These are phyloP conservation scores for Sarocladium brachiariae DNA, from an alignment of 2,329 filamentous ascomycete genomes.

Conservation along the genomic window DNA sequence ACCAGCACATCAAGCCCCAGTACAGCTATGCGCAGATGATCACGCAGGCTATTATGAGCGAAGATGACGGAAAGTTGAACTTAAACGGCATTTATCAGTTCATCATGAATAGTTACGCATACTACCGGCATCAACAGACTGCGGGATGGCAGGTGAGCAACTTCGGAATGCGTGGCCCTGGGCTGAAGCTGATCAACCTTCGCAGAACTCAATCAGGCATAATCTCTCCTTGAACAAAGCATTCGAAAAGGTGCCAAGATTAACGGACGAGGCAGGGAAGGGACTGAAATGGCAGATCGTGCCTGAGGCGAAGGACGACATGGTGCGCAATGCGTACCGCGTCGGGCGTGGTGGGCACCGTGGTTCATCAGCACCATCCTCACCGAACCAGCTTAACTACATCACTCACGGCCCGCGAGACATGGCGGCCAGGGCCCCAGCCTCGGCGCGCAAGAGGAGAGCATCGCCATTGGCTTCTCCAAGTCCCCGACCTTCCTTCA, in stretches of 20 bases:
- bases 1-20: slow-evolving; percentile 87
- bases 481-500: slow-evolving; percentile 40
- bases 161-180: background rate
- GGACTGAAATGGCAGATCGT: slow-evolving; percentile 99
- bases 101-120: slow-evolving; percentile 87
- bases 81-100: slow-evolving; percentile 89
- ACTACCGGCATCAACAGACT: slow-evolving; percentile 72
- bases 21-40: slow-evolving; percentile 97
- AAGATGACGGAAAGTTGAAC: slow-evolving; percentile 80
- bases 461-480: slow-evolving; percentile 50
- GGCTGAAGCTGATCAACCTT: background rate
- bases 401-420: slow-evolving; percentile 53
- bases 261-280: slow-evolving; percentile 93
- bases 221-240: slow-evolving; percentile 92
- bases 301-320: slow-evolving; percentile 76
- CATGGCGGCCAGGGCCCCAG: slow-evolving; percentile 43
- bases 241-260: slow-evolving; percentile 87
- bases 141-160: slow-evolving; percentile 84
- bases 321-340: slow-evolving; percentile 65
- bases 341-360: slow-evolving; percentile 57
- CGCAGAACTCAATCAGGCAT: slow-evolving; percentile 87
- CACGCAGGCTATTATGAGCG: slow-evolving; percentile 87
- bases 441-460: slow-evolving; percentile 50
- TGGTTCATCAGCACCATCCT: slow-evolving; percentile 66
- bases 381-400: slow-evolving; percentile 53